phyloP scores from a whole-genome alignment of 208 protist species.

The Naegleria gruberi region DNA sequence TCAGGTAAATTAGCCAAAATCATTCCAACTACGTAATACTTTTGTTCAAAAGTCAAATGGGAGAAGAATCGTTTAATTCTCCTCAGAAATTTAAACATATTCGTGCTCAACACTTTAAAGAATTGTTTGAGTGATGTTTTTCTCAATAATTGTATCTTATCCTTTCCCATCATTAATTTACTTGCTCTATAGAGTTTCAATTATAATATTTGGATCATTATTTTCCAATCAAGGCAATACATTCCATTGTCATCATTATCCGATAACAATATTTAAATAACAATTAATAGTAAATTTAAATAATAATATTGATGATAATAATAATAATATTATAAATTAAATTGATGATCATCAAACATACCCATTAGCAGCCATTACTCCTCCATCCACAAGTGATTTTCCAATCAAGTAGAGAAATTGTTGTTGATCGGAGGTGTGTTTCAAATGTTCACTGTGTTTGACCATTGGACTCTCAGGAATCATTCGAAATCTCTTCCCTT shows the following conservation, averaged over 20 bases:
- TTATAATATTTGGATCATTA: too few species aligned
- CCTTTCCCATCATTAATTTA: background rate
- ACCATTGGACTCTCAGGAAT: background rate
- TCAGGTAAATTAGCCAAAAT: constrained; percentile 6
- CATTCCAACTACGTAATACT: background rate
- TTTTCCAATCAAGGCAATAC: too few species aligned
- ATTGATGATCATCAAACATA: too few species aligned
- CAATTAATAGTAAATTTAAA: too few species aligned
- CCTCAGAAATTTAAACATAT: background rate
- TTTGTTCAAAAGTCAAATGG: background rate
- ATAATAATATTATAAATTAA: too few species aligned
- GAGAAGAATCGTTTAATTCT: background rate
- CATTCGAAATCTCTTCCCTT: background rate
- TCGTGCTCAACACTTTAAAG: background rate
- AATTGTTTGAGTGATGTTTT: background rate
- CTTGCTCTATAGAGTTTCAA: background rate
- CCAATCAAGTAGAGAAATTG: background rate
- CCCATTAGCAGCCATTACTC: background rate
- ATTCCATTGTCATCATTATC: background rate
- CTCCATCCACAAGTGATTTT: background rate
- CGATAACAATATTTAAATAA: background rate
- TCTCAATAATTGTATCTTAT: background rate
- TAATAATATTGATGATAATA: too few species aligned
- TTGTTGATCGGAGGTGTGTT: background rate
- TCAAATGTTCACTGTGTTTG: background rate